Base-by-base conservation (phyloP, 2,329 filamentous ascomycete species). In the Aspergillus sp. region DNA sequence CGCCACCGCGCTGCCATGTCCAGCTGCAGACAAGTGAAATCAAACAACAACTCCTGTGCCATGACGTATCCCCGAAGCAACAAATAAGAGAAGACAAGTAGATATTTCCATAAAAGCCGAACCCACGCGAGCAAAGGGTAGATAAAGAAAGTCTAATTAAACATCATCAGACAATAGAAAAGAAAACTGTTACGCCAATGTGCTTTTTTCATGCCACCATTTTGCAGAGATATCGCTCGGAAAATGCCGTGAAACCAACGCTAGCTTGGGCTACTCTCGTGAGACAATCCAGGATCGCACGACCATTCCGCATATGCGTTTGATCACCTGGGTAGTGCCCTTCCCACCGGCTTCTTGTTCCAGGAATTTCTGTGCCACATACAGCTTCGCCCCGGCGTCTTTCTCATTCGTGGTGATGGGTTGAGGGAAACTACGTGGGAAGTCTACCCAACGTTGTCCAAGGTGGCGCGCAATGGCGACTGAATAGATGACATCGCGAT, bases 401-500 rank as follows among this genome's bases (percentile, higher is more conserved):
- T 78, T 81, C 70, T 89, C 87, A 63, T 87, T 85, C 4, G 84
- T 75, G 52, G 84, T 82, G 44, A 81, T 78, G 1, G 82, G 80
- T 43, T 73, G 69, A 7, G 81, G 73, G 20, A 79, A 76, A 54
- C 75, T 80, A 57, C 81, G 81, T 30, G 82, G 82, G 58, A 80
- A 81, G 10, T 83, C 76, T 13, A 81, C 81, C 64, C 81, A 84
- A 43, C 84, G 82, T 30, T 85, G 84, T 43, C 88, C 85, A 46
- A 91, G 79, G 56, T 92, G 84, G 22, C 90, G 85, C 14, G 88
- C 85, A 50, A 95, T 83, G 8, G 89, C 89, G 59, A 96, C 87
- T 0, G 89, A 94, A 72, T 96, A 96, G 51, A 96, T 82, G 16
- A 96, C 87, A 67, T 96, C 91, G 49, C 92, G 85, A 64, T 93